Base-by-base conservation (phyloP, 1,139 yeast genomes). In the Geotrichum cucujoidarum region DNA sequence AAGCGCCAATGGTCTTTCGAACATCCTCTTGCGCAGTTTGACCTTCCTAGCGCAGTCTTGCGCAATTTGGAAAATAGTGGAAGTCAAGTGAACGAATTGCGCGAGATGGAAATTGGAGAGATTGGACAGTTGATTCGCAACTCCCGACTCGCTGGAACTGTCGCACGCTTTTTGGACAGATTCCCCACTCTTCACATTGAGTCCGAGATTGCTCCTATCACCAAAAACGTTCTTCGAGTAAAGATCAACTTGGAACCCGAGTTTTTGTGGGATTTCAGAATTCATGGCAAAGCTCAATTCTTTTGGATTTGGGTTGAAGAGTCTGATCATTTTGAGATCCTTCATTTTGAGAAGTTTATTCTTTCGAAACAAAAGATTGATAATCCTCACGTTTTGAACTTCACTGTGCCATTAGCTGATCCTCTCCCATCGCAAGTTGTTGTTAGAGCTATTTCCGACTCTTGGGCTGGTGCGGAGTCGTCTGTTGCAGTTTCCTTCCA, bases 271-370 rank as follows among this genome's bases (percentile, higher is more conserved):
- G 95, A 87, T 64, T 79, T 74, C 40, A 76, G 76, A 48, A 71
- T 77, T 50, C 98, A 94, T 64, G 96, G 96, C 0, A 78, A 76
- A 54, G 84, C 87, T 2, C 95, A 89, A 62, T 76, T 81, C 58
- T 94, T 90, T 60, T 94, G 98, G 98, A 74, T 94, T 3, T 76
- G 92, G 58, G 95, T 90, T 11, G 96, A 89, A 64, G 85, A 94
- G 21, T 83, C 84, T 48, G 80, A 81, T 43, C 60, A 59, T 27
- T 77, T 84, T 1, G 78, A 77, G 53, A 78, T 94, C 37, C 66
- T 90, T 17, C 97, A 94, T 61, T 84, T 82, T 50, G 96, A 92
- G 56, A 86, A 82, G 61, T 76, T 90, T 52, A 77, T 89, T 31
- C 64, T 90, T 44, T 78, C 77, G 52, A 78, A 73, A 55, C 78